Percentiles rank a stretch among this genome's conserved stretches.
phyloP scores from a whole-genome alignment of 257 asterid genomes.

The Penstemon newberryi region DNA sequence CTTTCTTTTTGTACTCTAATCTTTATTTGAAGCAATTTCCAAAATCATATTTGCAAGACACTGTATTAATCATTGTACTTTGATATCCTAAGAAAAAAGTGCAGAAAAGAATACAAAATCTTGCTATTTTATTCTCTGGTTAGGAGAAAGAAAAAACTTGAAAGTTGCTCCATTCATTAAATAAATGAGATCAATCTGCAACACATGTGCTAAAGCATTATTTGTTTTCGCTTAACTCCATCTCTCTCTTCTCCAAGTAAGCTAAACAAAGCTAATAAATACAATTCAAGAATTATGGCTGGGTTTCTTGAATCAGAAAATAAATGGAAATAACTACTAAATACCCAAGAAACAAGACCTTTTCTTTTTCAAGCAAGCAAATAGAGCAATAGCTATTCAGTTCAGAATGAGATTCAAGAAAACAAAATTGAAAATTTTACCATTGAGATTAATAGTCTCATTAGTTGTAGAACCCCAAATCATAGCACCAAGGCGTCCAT shows the following conservation, averaged over 20 bases:
- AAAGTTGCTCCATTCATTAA: neutral
- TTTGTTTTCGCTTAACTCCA: neutral
- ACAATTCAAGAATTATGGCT: no score
- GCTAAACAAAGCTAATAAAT: no score
- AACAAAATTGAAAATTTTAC: slow-evolving; percentile 30
- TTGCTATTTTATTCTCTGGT: neutral
- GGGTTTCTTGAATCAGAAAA: neutral
- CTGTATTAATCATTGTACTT: neutral
- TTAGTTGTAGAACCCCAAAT: slow-evolving; percentile 64
- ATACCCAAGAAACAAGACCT: neutral
- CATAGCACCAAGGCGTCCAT: slow-evolving; percentile 90
- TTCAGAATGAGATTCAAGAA: neutral
- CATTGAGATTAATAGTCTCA: slow-evolving; percentile 77
- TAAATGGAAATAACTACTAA: neutral
- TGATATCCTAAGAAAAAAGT: neutral
- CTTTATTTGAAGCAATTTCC: slow-evolving; percentile 10
- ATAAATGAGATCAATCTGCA: neutral
- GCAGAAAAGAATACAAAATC: neutral
- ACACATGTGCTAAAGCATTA: neutral
- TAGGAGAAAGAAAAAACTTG: slow-evolving; percentile 3
- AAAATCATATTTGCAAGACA: neutral
- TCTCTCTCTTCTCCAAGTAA: no score
- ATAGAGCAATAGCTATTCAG: no score
- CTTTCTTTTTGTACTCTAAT: neutral
- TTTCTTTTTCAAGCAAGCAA: no score